phyloP scores from a whole-genome alignment of 768 basidiomycete species.

The Phanerodontia chrysosporium region DNA sequence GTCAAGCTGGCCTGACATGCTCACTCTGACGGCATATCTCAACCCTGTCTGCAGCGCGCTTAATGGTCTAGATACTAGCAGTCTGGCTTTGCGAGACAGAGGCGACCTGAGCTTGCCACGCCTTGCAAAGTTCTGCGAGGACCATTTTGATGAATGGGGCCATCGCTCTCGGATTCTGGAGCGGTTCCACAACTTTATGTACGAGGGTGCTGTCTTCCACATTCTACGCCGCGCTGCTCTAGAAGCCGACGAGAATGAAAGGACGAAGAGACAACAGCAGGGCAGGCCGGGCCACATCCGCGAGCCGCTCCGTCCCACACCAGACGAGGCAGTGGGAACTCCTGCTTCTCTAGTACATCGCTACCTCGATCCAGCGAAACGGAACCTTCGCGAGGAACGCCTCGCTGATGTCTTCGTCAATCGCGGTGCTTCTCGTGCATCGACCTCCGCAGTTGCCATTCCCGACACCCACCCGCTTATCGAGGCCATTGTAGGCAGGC shows the following conservation, averaged over 20 bases:
- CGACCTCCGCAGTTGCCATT: not conserved
- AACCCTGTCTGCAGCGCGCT: constrained; percentile 20
- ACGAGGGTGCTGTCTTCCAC: constrained; percentile 19
- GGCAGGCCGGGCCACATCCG: constrained; percentile 18
- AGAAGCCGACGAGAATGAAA: constrained; percentile 29
- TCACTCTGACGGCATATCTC: constrained; percentile 20
- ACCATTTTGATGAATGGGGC: constrained; percentile 26
- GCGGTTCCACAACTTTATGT: constrained; percentile 20
- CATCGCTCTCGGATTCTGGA: constrained; percentile 17
- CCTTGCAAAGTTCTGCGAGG: constrained; percentile 24
- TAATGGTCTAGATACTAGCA: constrained; percentile 13
- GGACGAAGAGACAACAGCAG: constrained; percentile 16
- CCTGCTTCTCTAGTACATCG: constrained; percentile 18
- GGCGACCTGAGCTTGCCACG: constrained; percentile 20
- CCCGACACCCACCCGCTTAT: constrained; percentile 24
- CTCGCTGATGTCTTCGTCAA: constrained; percentile 20
- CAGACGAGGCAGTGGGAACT: constrained; percentile 20
- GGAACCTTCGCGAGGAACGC: constrained; percentile 9
- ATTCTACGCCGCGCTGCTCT: constrained; percentile 23
- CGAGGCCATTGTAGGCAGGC: constrained; percentile 30
- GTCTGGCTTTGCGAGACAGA: constrained; percentile 13
- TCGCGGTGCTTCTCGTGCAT: not conserved
- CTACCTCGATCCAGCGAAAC: constrained; percentile 10
- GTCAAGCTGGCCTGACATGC: constrained; percentile 17
- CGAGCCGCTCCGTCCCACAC: constrained; percentile 20